A percentile compares a stretch with the other conserved stretches of the same genome.
phyloP scores from a whole-genome alignment of 495 filamentous ascomycete species.

The Podospora sp. region DNA sequence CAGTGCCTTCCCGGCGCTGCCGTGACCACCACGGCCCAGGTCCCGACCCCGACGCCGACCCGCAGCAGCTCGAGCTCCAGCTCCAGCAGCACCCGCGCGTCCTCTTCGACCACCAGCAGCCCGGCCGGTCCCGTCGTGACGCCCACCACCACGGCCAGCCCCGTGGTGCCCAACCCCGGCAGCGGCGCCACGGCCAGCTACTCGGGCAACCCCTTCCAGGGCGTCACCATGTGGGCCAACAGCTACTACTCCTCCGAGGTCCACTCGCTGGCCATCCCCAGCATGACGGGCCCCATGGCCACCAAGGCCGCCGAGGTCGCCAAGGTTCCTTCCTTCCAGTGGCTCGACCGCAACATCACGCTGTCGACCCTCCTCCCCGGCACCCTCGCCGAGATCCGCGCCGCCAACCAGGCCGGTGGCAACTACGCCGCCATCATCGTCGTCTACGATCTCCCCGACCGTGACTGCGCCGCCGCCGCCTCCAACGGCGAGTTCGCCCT shows the following conservation, averaged over 20 bases:
- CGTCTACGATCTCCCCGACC: conserved; percentile 76
- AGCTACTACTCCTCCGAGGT: conserved; percentile 62
- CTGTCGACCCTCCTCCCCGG: conserved; percentile 57
- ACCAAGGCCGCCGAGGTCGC: conserved; percentile 58
- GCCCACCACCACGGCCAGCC: conserved; percentile 14
- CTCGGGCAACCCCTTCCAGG: conserved; percentile 56
- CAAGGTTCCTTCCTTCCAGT: conserved; percentile 70
- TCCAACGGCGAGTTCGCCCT: conserved; percentile 75
- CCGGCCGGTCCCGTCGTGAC: conserved; percentile 6
- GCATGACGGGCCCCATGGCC: conserved; percentile 42
- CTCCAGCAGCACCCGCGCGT: conserved; percentile 19
- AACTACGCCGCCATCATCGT: conserved; percentile 54
- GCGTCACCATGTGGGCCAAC: conserved; percentile 59
- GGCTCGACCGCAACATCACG: conserved; percentile 65
- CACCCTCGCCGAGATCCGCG: conserved; percentile 57
- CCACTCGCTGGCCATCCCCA: conserved; percentile 53
- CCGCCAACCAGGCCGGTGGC: conserved; percentile 57
- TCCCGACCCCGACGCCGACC: conserved; percentile 2
- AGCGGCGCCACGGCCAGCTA: conserved; percentile 36
- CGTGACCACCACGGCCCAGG: conserved; percentile 25
- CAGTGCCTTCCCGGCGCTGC: conserved; percentile 47
- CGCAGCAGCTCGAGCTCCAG: conserved; percentile 10
- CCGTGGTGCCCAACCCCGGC: conserved; percentile 16
- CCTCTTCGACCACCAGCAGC: conserved; percentile 17
- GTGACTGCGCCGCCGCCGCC: conserved; percentile 75